These are phyloP conservation scores for Durusdinium trenchii DNA, from an alignment of 73 alveolate species.

Conservation along the genomic window DNA sequence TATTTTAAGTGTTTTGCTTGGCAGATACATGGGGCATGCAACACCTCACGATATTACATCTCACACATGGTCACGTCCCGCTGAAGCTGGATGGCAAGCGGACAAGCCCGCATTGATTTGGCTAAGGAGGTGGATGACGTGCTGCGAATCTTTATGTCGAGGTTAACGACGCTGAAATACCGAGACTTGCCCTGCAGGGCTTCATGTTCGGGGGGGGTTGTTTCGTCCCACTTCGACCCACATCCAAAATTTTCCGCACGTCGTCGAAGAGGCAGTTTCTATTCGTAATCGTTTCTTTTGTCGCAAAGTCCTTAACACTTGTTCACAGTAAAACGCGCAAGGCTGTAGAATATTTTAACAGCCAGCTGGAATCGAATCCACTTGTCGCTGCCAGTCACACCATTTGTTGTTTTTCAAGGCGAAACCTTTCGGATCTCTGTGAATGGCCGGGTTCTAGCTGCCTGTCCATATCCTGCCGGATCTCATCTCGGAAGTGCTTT, in stretches of 20 bases:
- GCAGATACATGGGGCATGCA: background rate
- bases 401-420: background rate
- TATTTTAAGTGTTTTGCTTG: too few species aligned
- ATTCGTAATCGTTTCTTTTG: too few species aligned
- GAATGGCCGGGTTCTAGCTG: constrained; percentile 81
- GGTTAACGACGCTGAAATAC: constrained; percentile 76
- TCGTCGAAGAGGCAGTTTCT: too few species aligned
- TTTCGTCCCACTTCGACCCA: too few species aligned
- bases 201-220: background rate
- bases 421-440: constrained; percentile 71
- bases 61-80: too few species aligned
- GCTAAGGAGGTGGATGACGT: constrained; percentile 88
- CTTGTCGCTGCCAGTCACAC: background rate
- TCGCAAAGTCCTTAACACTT: background rate
- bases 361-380: too few species aligned
- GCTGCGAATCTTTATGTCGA: constrained; percentile 76
- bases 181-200: background rate
- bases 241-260: too few species aligned
- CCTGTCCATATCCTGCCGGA: constrained; percentile 83
- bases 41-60: too few species aligned
- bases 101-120: background rate
- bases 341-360: too few species aligned
- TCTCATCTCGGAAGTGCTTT: constrained; percentile 76
- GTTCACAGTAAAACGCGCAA: too few species aligned
- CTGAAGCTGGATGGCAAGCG: too few species aligned